Evolutionary conservation across 805 yeast genomes (phyloP), one percentile per base, ranked within the genome.

Genomic region (Debaryomyces castellii): DNA sequence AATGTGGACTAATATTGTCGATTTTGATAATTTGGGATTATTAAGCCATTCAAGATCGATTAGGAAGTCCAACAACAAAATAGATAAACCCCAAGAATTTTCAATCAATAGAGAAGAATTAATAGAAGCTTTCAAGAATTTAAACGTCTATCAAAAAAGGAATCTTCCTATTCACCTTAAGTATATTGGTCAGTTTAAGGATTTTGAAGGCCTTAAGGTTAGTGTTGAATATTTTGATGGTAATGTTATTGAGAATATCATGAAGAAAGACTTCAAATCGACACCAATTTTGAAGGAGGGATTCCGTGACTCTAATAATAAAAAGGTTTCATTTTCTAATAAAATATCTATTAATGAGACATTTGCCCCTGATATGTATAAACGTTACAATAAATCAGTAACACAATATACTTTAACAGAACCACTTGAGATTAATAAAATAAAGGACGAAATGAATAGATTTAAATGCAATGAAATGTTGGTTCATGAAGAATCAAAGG

Each of bases 381-480:
- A 80, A 53, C 70, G 89, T 41, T 75, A 67, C 67, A 83, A 74
- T 61, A 71, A 64, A 59, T 68, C 67, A 8, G 75, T 80, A 47
- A 79, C 81, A 28, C 79, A 73, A 62, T 76, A 74, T 58, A 65
- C 78, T 48, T 58, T 73, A 54, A 64, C 76, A n/a, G 78, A 79
- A 45, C 79, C 82, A 2, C 61, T 62, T 21, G 67, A 76, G 51
- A 74, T 83, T 46, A 74, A 73, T 50, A 73, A 71, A 42, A 81
- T 87, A 52, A 81, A 87, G 60, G 64, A 68, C 33, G 92, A 87
- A 58, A 62, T 87, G 54, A 87, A 87, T 56, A 67, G 71, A 21
- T 85, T 67, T 65, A 87, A 87, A 59, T 74, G 78, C 50, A 68
- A 67, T 45, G 85, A 80, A 45, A 87, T 87, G 95, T 62, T 69